Evolutionary conservation across 768 basidiomycete species (phyloP).

Genomic region (Mycena haematopus): DNA sequence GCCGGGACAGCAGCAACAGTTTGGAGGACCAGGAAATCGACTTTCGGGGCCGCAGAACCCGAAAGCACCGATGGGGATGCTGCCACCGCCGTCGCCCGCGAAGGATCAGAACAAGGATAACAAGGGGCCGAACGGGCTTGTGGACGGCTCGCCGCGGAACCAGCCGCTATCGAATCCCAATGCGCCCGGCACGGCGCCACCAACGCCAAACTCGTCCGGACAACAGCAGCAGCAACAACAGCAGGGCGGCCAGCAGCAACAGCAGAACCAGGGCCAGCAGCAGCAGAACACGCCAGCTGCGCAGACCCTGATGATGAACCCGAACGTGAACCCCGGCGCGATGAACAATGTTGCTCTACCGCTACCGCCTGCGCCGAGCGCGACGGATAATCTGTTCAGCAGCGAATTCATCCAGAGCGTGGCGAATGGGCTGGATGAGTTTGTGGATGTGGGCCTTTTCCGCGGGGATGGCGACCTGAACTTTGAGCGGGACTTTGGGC

Average conservation of each 20-base stretch:
- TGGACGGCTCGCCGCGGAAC: constrained; percentile 53
- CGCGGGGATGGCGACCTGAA: constrained; percentile 57
- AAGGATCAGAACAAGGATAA: constrained; percentile 44
- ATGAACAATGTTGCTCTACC: constrained; percentile 28
- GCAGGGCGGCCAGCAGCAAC: constrained; percentile 30
- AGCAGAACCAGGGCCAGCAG: constrained; percentile 12
- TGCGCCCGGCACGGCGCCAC: constrained; percentile 37
- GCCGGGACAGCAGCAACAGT: constrained; percentile 31
- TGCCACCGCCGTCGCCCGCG: constrained; percentile 61
- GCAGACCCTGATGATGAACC: constrained; percentile 36
- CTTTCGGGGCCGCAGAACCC: constrained; percentile 38
- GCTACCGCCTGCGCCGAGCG: constrained; percentile 21
- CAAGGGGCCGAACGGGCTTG: constrained; percentile 36
- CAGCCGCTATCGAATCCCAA: constrained; percentile 36
- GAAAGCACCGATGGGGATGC: constrained; percentile 46
- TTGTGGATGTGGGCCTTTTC: constrained; percentile 47
- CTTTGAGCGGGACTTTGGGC: constrained; percentile 77
- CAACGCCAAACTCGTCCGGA: constrained; percentile 36
- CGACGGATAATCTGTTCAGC: constrained; percentile 34
- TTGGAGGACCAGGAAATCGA: constrained; percentile 38
- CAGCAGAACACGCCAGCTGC: constrained; percentile 35
- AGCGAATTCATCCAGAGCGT: constrained; percentile 55
- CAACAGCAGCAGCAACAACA: constrained; percentile 29
- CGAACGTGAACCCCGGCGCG: constrained; percentile 25
- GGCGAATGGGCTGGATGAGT: constrained; percentile 48